A percentile compares a stretch with the other conserved stretches of the same genome.
These are phyloP conservation scores for Begonia fuchsioides DNA, from an alignment of 306 rosid species.

Conservation along the genomic window DNA sequence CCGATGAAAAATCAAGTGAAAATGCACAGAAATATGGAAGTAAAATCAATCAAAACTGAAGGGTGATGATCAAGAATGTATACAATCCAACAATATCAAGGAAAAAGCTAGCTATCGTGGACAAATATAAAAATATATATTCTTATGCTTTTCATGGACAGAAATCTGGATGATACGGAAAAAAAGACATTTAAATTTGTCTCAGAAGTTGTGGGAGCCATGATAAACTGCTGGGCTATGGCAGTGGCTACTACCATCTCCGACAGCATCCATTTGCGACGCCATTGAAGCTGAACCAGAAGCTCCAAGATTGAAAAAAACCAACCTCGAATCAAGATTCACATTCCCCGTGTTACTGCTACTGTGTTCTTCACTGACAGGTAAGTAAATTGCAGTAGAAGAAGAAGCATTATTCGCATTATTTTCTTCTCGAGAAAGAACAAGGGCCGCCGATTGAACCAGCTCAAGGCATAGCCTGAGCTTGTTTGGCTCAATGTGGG, in stretches of 20 bases:
- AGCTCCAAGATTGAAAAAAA: slow-evolving; percentile 71
- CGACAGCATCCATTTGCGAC: slow-evolving; percentile 34
- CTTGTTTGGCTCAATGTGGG: slow-evolving; percentile 87
- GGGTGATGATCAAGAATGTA: too few relatives aligned
- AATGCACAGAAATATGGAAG: too few relatives aligned
- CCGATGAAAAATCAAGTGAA: too few relatives aligned
- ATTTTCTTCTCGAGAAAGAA: slow-evolving; percentile 82
- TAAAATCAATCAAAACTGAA: too few relatives aligned
- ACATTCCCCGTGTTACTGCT: slow-evolving; percentile 29
- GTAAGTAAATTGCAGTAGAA: slow-evolving; percentile 42
- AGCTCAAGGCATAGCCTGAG: slow-evolving; percentile 87
- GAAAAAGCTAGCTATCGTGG: too few relatives aligned
- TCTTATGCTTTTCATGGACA: too few relatives aligned
- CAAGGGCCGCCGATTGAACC: slow-evolving; percentile 88
- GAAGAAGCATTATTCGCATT: slow-evolving; percentile 31
- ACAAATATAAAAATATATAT: too few relatives aligned
- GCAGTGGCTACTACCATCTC: slow-evolving; percentile 25
- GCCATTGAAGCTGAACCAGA: slow-evolving; percentile 29
- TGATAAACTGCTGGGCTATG: slow-evolving; percentile 28
- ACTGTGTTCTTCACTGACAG: slow-evolving; percentile 38
- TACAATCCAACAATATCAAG: too few relatives aligned
- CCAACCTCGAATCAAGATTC: slow-evolving; percentile 68
- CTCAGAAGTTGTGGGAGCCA: slow-evolving; percentile 36
- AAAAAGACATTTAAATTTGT: too few relatives aligned
- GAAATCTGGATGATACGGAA: too few relatives aligned